phyloP scores from a whole-genome alignment of 2,329 filamentous ascomycete species.

The Colletotrichum sp. region DNA sequence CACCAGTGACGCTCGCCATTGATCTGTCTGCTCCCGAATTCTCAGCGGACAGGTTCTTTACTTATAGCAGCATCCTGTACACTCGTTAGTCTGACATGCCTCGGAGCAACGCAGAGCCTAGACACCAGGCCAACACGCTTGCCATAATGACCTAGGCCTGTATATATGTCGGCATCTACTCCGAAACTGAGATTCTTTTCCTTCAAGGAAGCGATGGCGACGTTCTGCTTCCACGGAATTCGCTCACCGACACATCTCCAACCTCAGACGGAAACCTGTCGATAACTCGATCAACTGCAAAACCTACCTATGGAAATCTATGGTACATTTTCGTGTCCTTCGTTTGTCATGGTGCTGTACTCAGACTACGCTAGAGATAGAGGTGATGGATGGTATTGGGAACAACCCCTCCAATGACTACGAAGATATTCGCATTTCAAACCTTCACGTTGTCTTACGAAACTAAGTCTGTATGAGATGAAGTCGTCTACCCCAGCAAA shows the following conservation, averaged over 20 bases:
- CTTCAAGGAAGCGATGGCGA: background rate
- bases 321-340: no score
- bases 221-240: background rate
- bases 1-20: no score
- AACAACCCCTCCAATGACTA: rapidly evolving
- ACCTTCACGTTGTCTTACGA: no score
- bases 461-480: no score
- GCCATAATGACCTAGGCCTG: background rate
- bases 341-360: background rate
- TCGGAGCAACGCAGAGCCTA: background rate
- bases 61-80: background rate
- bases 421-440: no score
- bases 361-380: background rate
- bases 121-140: background rate
- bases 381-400: no score
- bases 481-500: no score
- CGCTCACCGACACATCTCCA: background rate
- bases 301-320: no score
- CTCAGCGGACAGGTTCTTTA: background rate
- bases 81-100: background rate
- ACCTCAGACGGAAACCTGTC: rapidly evolving
- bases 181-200: background rate
- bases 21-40: background rate
- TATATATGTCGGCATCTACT: rapidly evolving
- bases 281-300: background rate